These are phyloP conservation scores for Tricharina praecox DNA, from an alignment of 495 filamentous ascomycete species.

Conservation along the genomic window DNA sequence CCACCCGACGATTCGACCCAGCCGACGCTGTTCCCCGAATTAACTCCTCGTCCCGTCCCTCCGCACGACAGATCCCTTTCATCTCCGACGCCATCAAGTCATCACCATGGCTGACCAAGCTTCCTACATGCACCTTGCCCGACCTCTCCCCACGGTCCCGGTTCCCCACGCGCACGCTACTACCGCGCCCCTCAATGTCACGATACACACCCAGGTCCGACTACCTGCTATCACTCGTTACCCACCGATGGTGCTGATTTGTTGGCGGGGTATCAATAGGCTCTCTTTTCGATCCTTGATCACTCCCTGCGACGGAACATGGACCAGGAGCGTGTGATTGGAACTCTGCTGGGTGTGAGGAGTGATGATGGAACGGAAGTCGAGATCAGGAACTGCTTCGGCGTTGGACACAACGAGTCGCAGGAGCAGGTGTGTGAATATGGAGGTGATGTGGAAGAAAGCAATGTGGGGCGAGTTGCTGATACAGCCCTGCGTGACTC, in stretches of 20 bases:
- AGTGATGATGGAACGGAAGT: slow-evolving; percentile 93
- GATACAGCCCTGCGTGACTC: neutral
- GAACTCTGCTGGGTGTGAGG: slow-evolving; percentile 77
- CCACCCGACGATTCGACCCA: neutral
- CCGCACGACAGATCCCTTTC: too few relatives aligned
- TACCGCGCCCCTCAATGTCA: slow-evolving; percentile 77
- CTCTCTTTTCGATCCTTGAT: slow-evolving; percentile 91
- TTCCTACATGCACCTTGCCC: slow-evolving; percentile 83
- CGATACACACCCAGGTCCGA: slow-evolving; percentile 79
- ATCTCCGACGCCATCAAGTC: neutral
- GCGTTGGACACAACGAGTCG: slow-evolving; percentile 93
- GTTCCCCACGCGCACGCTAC: slow-evolving; percentile 46
- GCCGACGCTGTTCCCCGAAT: neutral
- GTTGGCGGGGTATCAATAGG: slow-evolving; percentile 33
- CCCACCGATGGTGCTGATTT: too few relatives aligned
- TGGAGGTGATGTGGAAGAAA: neutral
- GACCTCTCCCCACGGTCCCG: slow-evolving; percentile 66
- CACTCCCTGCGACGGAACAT: slow-evolving; percentile 80
- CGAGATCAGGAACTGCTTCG: slow-evolving; percentile 87
- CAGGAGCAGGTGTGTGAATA: slow-evolving; percentile 49
- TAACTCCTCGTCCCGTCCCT: too few relatives aligned
- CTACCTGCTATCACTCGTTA: neutral
- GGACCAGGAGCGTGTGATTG: slow-evolving; percentile 87
- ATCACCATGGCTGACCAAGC: slow-evolving; percentile 60
- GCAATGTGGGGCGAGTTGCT: neutral